Evolutionary conservation across 495 filamentous ascomycete species (phyloP).

Genomic region (Daldinia bambusicola): DNA sequence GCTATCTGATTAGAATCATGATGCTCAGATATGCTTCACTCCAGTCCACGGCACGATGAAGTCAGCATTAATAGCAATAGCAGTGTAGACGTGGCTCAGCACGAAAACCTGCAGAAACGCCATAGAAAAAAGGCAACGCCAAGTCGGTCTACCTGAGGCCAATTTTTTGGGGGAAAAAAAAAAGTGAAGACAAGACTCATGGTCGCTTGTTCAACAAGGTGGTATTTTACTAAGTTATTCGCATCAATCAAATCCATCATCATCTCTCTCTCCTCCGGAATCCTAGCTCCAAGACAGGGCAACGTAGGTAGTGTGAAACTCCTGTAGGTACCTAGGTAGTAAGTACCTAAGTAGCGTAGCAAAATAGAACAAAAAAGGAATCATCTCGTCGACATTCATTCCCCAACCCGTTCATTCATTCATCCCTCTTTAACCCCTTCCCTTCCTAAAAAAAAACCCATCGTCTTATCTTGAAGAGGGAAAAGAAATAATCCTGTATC

Average conservation of each 20-base stretch:
- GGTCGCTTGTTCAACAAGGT: constrained; percentile 10
- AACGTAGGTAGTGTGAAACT: too few relatives aligned
- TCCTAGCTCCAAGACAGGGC: background rate
- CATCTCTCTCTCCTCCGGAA: background rate
- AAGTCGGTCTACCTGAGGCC: background rate
- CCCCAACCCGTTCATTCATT: background rate
- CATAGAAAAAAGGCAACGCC: constrained; percentile 6
- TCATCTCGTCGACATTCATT: constrained; percentile 7
- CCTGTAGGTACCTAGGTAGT: too few relatives aligned
- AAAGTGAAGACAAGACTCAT: constrained; percentile 4
- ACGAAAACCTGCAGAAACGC: background rate
- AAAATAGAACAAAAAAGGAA: background rate
- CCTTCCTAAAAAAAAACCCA: background rate
- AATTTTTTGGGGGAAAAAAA: background rate
- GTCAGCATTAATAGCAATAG: constrained; percentile 7
- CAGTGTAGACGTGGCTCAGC: background rate
- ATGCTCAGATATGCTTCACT: background rate
- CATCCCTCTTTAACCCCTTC: background rate
- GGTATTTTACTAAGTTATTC: constrained; percentile 6
- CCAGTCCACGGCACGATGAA: background rate
- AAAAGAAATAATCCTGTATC: constrained; percentile 32
- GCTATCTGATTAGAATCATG: background rate
- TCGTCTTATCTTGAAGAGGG: background rate
- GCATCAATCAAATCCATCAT: constrained; percentile 15
- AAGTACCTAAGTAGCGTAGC: too few relatives aligned